phyloP scores from a whole-genome alignment of 208 protist genomes.

The Leishmania mexicana region DNA sequence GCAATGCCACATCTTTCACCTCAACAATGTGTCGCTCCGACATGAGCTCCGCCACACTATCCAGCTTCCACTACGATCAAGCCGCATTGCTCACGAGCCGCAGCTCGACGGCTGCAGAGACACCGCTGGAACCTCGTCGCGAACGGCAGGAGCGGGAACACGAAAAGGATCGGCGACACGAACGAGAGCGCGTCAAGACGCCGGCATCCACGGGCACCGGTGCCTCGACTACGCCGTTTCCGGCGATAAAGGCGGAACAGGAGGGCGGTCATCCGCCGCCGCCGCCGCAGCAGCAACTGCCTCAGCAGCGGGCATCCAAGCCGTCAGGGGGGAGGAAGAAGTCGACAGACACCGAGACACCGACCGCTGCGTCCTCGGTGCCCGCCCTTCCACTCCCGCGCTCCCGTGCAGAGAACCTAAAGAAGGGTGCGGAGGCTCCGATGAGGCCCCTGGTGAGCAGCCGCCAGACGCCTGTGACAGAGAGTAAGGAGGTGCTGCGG shows the following conservation, averaged over 20 bases:
- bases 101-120: background rate
- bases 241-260: background rate
- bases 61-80: background rate
- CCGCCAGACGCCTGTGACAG: background rate
- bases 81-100: background rate
- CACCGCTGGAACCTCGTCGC: background rate
- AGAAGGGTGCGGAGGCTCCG: background rate
- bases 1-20: background rate
- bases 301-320: background rate
- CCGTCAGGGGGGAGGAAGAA: background rate
- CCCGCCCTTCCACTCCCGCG: conserved; percentile 13
- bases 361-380: too few species aligned
- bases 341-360: background rate
- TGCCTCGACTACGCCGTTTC: background rate
- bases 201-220: background rate
- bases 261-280: background rate
- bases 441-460: background rate
- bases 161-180: background rate
- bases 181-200: background rate
- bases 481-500: background rate
- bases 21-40: conserved; percentile 12
- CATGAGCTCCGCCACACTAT: background rate
- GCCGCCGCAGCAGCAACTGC: background rate
- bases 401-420: conserved; percentile 16
- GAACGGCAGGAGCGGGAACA: background rate